These are phyloP conservation scores for Papiliotrema terrestris DNA, from an alignment of 1,284 basidiomycete genomes.

Conservation along the genomic window DNA sequence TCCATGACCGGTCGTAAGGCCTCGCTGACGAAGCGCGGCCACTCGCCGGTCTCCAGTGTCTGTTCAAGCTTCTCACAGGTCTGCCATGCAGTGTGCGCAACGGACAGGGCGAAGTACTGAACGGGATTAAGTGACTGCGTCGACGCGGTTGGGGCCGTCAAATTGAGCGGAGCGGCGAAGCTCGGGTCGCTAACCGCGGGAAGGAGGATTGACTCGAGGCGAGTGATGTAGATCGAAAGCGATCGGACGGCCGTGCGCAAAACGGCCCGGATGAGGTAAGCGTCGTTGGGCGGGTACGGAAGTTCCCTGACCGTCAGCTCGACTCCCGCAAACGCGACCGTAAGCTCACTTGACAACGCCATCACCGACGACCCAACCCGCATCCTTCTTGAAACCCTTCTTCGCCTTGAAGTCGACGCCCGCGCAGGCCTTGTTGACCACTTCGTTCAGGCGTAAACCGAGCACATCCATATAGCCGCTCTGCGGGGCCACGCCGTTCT, in stretches of 20 bases:
- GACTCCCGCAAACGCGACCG: not conserved
- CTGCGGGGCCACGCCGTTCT: conserved; percentile 13
- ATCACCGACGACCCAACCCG: conserved; percentile 45
- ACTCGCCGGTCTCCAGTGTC: conserved; percentile 42
- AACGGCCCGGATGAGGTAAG: conserved; percentile 48
- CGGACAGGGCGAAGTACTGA: conserved; percentile 44
- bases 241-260: conserved; percentile 45
- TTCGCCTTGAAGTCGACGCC: conserved; percentile 47
- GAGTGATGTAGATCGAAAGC: conserved; percentile 47
- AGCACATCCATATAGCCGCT: conserved; percentile 48
- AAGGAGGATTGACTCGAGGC: conserved; percentile 48
- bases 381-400: conserved; percentile 45
- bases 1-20: conserved; percentile 59
- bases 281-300: conserved; percentile 40
- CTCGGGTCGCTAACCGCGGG: conserved; percentile 45
- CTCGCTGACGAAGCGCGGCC: conserved; percentile 53
- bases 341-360: conserved; percentile 44
- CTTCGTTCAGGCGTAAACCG: conserved; percentile 46
- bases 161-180: conserved; percentile 38
- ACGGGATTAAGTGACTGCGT: conserved; percentile 43
- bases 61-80: conserved; percentile 48
- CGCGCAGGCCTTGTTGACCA: conserved; percentile 45
- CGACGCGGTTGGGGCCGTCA: conserved; percentile 16
- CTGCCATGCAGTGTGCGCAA: conserved; percentile 50
- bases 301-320: conserved; percentile 34